Base-by-base conservation (phyloP, 2,329 filamentous ascomycete species). In the Penicillium sp. region DNA sequence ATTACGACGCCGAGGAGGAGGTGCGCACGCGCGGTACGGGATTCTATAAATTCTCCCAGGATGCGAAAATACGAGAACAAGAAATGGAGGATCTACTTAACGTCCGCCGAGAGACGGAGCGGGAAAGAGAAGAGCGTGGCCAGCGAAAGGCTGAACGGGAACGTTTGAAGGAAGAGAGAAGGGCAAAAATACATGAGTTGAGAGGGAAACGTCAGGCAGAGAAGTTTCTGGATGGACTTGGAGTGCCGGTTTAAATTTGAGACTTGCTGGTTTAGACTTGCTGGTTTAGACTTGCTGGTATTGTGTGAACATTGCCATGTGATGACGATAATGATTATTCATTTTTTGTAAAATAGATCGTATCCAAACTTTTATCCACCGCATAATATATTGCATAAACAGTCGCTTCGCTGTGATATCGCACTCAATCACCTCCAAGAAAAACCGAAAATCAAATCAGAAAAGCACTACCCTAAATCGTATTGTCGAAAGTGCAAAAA, bases 1-100 rank as follows among this genome's bases (percentile, higher is more conserved):
- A 97, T 74, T 99, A 97, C 73, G 89, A 97, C 70, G 90, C 90
- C 1, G 83, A 83, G 59, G 82, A 81, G 59, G 94, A 99, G 79
- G 85, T 96, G 49, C 81, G 94, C 59, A 90, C 85, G 46, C 93
- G 94, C 65, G 94, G 94, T 3, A 90, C 89, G 0, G 94, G 90
- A 0, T 99, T 97, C 74, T 97, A 91, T 76, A 86, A 88, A 56
- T 97, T 99, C 69, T 90, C 87, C 58, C 83, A 82, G 62, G 88
- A 96, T 71, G 86, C 88, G 67, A 85, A 82, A 62, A 78, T 79
- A 61, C 74, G 83, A 48, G 79, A 86, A 67, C 73, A 74, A 65
- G 90, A 97, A 79, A 96, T 97, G 90, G 80, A 83, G 62, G 81
- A 80, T 46, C 76, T 97, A 55, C 81, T 84, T 61, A 78, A 80